phyloP scores from a whole-genome alignment of 495 filamentous ascomycete species.

The Cladorrhinum samala region DNA sequence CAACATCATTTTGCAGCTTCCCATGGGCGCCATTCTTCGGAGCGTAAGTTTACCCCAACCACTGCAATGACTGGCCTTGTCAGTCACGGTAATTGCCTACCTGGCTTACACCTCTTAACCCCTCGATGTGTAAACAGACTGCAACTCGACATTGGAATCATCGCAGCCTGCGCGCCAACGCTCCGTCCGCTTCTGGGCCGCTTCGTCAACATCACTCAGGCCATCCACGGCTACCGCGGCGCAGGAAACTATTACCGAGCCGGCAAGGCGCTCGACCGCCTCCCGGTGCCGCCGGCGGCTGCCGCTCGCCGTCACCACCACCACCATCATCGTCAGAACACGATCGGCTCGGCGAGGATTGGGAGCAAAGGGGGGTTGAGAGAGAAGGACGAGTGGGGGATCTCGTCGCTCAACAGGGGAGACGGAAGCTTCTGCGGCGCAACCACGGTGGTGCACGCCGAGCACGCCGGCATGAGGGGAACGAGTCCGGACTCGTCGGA shows the following conservation, averaged over 20 bases:
- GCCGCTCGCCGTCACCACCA: too few species aligned
- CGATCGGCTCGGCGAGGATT: not conserved
- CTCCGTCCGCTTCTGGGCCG: constrained; percentile 35
- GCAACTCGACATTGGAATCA: constrained; percentile 42
- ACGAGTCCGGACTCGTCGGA: not conserved
- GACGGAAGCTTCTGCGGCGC: not conserved
- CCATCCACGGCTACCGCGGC: constrained; percentile 15
- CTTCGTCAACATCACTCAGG: constrained; percentile 17
- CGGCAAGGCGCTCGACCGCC: constrained; percentile 21
- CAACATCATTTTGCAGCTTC: constrained; percentile 2
- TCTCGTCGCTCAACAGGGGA: not conserved
- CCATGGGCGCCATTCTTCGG: constrained; percentile 25
- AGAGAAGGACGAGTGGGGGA: not conserved
- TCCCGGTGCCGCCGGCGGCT: constrained; percentile 2
- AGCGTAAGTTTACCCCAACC: constrained; percentile 23
- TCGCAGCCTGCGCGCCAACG: constrained; percentile 42
- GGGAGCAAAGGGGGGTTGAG: not conserved
- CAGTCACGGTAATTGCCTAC: too few species aligned
- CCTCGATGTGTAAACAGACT: constrained; percentile 23
- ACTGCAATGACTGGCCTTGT: too few species aligned
- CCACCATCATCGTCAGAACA: not conserved
- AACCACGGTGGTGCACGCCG: constrained; percentile 3
- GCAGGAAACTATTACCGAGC: constrained; percentile 27
- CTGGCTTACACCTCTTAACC: not conserved
- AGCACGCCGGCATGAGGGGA: not conserved